Evolutionary conservation across 2,329 filamentous ascomycete genomes (phyloP), one percentile per base, ranked within the genome.

Genomic region (Clonostachys sp.): DNA sequence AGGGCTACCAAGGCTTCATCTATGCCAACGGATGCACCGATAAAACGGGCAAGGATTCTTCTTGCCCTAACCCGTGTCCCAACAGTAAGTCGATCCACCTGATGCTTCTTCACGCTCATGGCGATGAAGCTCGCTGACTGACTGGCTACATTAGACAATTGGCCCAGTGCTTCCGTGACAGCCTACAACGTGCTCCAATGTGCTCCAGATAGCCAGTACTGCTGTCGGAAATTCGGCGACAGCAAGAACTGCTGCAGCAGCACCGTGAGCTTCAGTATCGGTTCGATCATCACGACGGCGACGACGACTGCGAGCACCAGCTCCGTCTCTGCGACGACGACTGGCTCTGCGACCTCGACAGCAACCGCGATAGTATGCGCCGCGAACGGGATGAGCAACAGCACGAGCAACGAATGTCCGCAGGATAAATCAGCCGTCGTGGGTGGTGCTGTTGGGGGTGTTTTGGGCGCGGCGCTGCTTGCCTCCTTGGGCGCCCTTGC

Each of bases 11-110:
- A 18, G 56, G 56, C 34, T 42, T 54, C 33, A 51, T 58, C 16
- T 58, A 52, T 17, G 43, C 49, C 17, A 53, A 54, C 38, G 56
- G 56, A 41, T 57, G 53, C 36, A 58, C 53, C 6, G 55, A 58
- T 33, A 38, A 36, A n/a, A 48, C 48, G 2, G 53, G 53, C 7
- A 34, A 46, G 30, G 45, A 48, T 12, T 42, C 36, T 13, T 45
- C 42, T 9, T 58, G 56, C 17, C 47, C 51, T 13, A 50, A 54
- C 38, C 24, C 55, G n/a, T 58, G 55, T 17, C 44, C 47, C 4
- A 42, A 49, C 39, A 43, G 53, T 54, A 30, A 30, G 49, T 49
- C 13, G 4, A n/a, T 7, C 16, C 8, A 8, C 41, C 14, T 10
- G 24, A 17, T 20, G 13, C 16, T 24, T 41, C 13, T 41, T 6